Evolutionary conservation across 768 basidiomycete genomes (phyloP).

Genomic region (Termitomyces sp.): DNA sequence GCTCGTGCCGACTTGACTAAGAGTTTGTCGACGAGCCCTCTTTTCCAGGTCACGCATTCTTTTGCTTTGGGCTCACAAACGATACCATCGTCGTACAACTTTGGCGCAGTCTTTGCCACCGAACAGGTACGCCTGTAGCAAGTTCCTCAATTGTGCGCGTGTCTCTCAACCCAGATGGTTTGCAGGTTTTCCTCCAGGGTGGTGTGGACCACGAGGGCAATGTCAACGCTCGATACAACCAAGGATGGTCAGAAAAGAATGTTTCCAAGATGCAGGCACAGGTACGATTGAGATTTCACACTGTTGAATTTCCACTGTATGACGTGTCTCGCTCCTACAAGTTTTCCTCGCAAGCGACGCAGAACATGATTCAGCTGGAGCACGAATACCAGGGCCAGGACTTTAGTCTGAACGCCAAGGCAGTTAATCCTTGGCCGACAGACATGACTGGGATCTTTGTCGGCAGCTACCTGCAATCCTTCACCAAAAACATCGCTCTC

Average conservation of each 20-base stretch:
- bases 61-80: conserved; percentile 88
- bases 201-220: conserved; percentile 92
- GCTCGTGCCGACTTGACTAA: conserved; percentile 95
- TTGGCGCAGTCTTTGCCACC: conserved; percentile 89
- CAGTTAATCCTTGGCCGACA: conserved; percentile 84
- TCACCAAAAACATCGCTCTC: conserved; percentile 85
- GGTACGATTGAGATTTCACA: conserved; percentile 39
- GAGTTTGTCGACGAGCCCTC: conserved; percentile 86
- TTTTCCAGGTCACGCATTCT: conserved; percentile 97
- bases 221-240: conserved; percentile 83
- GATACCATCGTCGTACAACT: conserved; percentile 86
- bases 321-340: conserved; percentile 25
- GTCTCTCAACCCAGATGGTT: conserved; percentile 14
- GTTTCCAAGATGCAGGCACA: conserved; percentile 86
- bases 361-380: conserved; percentile 91
- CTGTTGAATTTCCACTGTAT: conserved; percentile 4
- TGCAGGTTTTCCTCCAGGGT: conserved; percentile 87
- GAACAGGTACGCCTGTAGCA: conserved; percentile 46
- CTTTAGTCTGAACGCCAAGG: conserved; percentile 80
- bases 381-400: conserved; percentile 91
- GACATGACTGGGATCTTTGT: conserved; percentile 91
- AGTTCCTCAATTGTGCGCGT: conserved; percentile 17
- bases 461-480: conserved; percentile 86
- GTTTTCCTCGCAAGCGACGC: conserved; percentile 72
- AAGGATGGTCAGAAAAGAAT: conserved; percentile 75